Evolutionary conservation across 2,329 filamentous ascomycete genomes (phyloP).

Genomic region (Trichophyton equinum): DNA sequence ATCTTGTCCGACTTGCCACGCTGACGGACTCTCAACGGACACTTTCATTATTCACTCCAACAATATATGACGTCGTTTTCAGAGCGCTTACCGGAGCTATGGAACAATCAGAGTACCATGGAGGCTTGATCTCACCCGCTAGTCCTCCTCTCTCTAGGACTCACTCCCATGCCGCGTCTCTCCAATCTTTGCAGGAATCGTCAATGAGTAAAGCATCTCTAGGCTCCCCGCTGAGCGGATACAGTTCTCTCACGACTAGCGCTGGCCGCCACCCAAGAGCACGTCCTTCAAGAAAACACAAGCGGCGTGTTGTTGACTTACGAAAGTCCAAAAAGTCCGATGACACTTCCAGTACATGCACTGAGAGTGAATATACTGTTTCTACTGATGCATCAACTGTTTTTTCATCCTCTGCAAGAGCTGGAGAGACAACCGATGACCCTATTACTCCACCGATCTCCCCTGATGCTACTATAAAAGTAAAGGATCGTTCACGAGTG

Average conservation of each 20-base stretch:
- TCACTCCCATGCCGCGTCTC: constrained; percentile 48
- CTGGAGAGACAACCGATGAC: constrained; percentile 48
- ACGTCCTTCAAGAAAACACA: constrained; percentile 36
- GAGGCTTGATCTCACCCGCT: constrained; percentile 27
- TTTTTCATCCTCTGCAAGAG: constrained; percentile 44
- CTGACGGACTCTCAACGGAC: constrained; percentile 83
- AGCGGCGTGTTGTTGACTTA: constrained; percentile 39
- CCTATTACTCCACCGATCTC: constrained; percentile 41
- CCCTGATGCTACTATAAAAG: constrained; percentile 22
- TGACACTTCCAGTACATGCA: constrained; percentile 31
- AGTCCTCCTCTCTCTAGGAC: constrained; percentile 47
- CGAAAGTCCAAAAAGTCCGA: constrained; percentile 31
- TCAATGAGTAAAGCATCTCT: constrained; percentile 46
- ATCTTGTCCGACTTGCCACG: constrained; percentile 67
- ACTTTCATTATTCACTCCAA: constrained; percentile 78
- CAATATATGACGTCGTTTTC: constrained; percentile 82
- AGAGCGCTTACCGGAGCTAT: constrained; percentile 76
- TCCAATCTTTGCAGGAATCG: constrained; percentile 62
- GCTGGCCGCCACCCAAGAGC: constrained; percentile 34
- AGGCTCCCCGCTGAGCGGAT: constrained; percentile 26
- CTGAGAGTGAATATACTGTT: constrained; percentile 31
- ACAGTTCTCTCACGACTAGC: constrained; percentile 27
- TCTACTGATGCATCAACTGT: constrained; percentile 34
- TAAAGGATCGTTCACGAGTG: constrained; percentile 4
- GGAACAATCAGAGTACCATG: constrained; percentile 51